Base-by-base conservation (phyloP, 176 grass and related monocot genomes). In the Stipa capillata region DNA sequence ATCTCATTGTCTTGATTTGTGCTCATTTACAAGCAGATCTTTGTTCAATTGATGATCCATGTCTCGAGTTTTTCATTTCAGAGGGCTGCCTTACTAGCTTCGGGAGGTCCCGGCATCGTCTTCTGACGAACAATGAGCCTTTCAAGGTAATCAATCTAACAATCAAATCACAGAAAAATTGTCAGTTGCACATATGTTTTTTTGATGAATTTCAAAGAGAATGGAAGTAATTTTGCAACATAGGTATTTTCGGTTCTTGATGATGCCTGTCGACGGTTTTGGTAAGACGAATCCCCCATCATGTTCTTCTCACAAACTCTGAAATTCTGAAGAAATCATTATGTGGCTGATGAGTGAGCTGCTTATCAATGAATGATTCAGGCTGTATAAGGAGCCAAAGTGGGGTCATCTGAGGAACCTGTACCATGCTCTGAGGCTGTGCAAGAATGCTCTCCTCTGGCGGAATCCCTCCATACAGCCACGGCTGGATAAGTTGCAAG, bases 51-150 rank as follows among this genome's bases (percentile, higher is more conserved):
- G 16, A 10, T 16, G 42, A 18, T 70, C 20, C n/a, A n/a, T n/a
- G n/a, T n/a, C n/a, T n/a, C n/a, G n/a, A n/a, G n/a, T 70, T 48
- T 15, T 28, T 48, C 42, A 36, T 45, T 71, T 44, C 83, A 93
- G 95, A 80, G 92, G 95, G 2, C 89, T 97, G 23, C 95, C 95
- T 23, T 98, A 92, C 63, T 98, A 92, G 95, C 83, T 98, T 5
- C 83, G 90, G 43, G 95, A 98, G 73, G 62, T 94, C 65, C 79
- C 32, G 79, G 54, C 69, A 90, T 97, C 1, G 55, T 81, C 48
- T 97, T 97, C 67, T 79, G 95, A 94, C 95, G 0, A 76, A 97
- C 41, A 92, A 97, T 49, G 66, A 90, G 61, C 91, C 91, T 29
- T 97, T 85, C 76, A 88, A 97, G 95, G 95, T 97, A 57, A 67